phyloP scores from a whole-genome alignment of 2,329 filamentous ascomycete genomes.

The Zymoseptoria crescenta region DNA sequence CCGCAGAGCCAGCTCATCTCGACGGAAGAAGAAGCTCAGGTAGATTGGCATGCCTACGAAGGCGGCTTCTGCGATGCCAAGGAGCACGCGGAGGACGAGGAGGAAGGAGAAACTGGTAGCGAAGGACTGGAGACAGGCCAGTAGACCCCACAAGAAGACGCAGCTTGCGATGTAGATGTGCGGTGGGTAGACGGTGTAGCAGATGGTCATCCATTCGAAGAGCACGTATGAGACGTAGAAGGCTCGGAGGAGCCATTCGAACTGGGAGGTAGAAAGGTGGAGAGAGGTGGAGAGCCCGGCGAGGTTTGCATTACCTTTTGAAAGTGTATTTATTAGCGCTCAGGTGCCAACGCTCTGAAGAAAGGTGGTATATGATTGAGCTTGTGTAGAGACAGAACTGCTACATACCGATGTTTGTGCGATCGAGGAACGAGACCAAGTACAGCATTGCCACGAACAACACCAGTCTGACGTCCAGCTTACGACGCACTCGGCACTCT shows the following conservation, averaged over 20 bases:
- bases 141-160: conserved; percentile 70
- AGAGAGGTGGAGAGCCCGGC: conserved; percentile 51
- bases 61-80: conserved; percentile 54
- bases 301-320: conserved; percentile 51
- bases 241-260: conserved; percentile 54
- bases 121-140: conserved; percentile 62
- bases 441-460: conserved; percentile 76
- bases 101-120: conserved; percentile 43
- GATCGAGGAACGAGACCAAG: conserved; percentile 75
- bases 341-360: too few relatives aligned
- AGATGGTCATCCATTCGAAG: conserved; percentile 58
- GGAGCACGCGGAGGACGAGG: conserved; percentile 52
- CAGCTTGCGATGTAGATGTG: conserved; percentile 56
- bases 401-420: conserved; percentile 57
- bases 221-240: conserved; percentile 59
- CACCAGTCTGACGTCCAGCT: conserved; percentile 71
- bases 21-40: conserved; percentile 54
- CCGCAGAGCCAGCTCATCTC: conserved; percentile 70
- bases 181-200: conserved; percentile 50
- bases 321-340: background rate
- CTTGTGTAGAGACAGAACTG: background rate
- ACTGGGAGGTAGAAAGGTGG: conserved; percentile 47
- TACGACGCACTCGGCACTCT: conserved; percentile 43
- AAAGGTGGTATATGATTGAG: conserved; percentile 4
- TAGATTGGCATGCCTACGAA: conserved; percentile 60